Evolutionary conservation across 768 basidiomycete genomes (phyloP).

Genomic region (Hortiboletus campestris): DNA sequence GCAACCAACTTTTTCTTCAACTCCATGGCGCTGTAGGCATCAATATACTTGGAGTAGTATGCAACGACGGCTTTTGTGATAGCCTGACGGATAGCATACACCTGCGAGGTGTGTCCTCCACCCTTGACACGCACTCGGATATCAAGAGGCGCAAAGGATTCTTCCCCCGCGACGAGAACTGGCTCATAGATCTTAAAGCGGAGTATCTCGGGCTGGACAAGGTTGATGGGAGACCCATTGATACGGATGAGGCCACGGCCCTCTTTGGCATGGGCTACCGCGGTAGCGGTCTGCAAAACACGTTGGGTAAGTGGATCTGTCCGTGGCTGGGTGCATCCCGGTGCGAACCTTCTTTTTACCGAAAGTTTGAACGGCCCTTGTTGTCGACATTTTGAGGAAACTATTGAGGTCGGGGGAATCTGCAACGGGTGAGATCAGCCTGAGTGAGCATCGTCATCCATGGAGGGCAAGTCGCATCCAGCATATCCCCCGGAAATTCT

Average conservation of each 20-base stretch:
- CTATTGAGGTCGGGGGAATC: constrained; percentile 17
- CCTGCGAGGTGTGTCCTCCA: constrained; percentile 98
- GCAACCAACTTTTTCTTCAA: constrained; percentile 97
- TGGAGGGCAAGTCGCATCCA: constrained; percentile 38
- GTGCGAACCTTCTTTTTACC: constrained; percentile 96
- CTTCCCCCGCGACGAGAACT: constrained; percentile 89
- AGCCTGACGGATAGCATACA: constrained; percentile 98
- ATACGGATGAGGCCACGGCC: constrained; percentile 95
- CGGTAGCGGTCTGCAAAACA: constrained; percentile 81
- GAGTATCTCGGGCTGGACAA: constrained; percentile 92
- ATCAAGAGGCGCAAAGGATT: constrained; percentile 83
- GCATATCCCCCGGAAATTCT: constrained; percentile 29
- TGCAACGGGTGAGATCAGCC: constrained; percentile 22
- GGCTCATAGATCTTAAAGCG: constrained; percentile 99
- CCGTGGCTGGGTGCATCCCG: background rate
- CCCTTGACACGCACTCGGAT: constrained; percentile 98
- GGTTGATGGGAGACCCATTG: constrained; percentile 95
- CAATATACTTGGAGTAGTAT: constrained; percentile 98
- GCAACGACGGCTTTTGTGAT: constrained; percentile 97
- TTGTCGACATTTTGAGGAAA: constrained; percentile 59
- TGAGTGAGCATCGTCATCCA: constrained; percentile 35
- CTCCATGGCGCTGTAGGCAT: constrained; percentile 95
- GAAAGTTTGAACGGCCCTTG: constrained; percentile 96
- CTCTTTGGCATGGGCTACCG: constrained; percentile 95
- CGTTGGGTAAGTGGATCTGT: background rate